A percentile compares a stretch with the other conserved stretches of the same genome.
These are phyloP conservation scores for Nemania bipapillata DNA, from an alignment of 2,329 filamentous ascomycete genomes.

Conservation along the genomic window DNA sequence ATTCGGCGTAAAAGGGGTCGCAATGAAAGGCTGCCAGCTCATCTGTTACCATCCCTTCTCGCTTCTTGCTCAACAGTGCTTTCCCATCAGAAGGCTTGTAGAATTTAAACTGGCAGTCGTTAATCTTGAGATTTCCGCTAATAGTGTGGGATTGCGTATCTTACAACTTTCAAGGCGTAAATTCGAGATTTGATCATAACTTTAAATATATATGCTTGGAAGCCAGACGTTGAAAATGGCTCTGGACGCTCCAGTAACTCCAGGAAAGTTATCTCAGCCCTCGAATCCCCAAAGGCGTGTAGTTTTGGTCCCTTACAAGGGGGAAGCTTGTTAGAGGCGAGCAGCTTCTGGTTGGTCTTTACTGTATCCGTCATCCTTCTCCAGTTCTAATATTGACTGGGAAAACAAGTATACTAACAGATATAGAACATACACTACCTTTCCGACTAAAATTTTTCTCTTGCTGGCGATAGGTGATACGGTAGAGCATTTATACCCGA, in stretches of 20 bases:
- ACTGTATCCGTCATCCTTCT: background rate
- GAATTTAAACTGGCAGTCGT: background rate
- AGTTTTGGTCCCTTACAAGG: background rate
- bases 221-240: background rate
- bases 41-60: background rate
- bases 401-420: too few relatives aligned
- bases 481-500: too few relatives aligned
- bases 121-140: background rate
- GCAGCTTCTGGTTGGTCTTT: background rate
- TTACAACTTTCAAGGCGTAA: slow-evolving; percentile 7
- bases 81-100: background rate
- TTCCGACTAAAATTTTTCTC: too few relatives aligned
- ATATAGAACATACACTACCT: too few relatives aligned
- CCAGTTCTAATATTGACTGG: too few relatives aligned
- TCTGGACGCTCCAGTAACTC: background rate
- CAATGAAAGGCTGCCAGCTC: background rate
- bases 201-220: slow-evolving; percentile 1
- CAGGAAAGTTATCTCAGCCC: background rate
- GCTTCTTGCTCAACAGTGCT: background rate
- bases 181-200: background rate
- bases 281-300: background rate
- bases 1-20: slow-evolving; percentile 4
- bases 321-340: background rate
- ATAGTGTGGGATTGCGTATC: background rate
- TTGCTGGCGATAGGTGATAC: too few relatives aligned